phyloP scores from a whole-genome alignment of 2,329 filamentous ascomycete species.

The Calonectria hawksworthii region DNA sequence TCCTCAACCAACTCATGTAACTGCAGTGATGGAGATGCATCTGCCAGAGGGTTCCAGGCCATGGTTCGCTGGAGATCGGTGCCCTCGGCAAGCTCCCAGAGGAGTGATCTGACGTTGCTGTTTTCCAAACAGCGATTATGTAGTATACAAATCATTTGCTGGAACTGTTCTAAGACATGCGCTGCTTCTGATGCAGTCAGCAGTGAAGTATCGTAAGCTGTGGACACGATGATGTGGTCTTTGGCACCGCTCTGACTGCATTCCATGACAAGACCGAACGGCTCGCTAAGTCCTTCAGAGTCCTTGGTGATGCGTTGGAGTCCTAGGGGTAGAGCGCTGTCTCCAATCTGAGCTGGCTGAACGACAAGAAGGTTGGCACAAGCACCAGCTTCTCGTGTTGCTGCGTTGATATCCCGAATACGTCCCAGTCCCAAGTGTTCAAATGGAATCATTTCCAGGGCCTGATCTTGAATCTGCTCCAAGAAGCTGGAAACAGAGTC shows the following conservation, averaged over 20 bases:
- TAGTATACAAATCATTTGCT: neutral
- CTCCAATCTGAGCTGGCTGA: neutral
- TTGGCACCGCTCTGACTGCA: neutral
- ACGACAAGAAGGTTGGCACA: neutral
- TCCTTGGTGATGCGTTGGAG: neutral
- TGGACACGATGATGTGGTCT: neutral
- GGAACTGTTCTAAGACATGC: neutral
- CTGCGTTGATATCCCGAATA: neutral
- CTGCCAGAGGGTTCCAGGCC: neutral
- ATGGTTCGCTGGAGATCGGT: neutral
- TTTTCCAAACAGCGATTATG: neutral
- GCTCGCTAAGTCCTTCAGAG: neutral
- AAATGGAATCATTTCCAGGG: neutral
- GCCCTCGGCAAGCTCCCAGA: neutral
- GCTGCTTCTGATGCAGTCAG: neutral
- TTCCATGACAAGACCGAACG: neutral
- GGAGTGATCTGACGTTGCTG: neutral
- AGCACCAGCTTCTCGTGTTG: neutral
- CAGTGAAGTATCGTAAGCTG: neutral
- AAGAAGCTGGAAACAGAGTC: neutral
- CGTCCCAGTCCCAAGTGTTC: neutral
- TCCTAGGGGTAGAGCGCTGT: neutral
- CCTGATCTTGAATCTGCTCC: neutral
- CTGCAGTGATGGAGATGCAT: neutral
- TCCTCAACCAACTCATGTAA: neutral